Base-by-base conservation (phyloP, 768 basidiomycete species). In the Chalciporus sphaerocephalus region DNA sequence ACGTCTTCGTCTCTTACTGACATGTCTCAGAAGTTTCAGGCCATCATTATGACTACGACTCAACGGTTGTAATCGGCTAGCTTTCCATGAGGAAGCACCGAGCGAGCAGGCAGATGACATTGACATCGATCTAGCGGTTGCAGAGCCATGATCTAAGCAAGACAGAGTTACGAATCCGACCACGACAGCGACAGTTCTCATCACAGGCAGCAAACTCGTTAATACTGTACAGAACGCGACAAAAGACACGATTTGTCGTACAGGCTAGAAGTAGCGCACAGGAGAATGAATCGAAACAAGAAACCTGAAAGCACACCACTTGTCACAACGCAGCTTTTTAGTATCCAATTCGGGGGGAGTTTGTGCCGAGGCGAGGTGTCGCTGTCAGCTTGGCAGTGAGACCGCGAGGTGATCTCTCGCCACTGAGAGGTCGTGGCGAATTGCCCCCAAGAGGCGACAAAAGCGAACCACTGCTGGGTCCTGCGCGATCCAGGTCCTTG, bases 401-500 rank as follows among this genome's bases (percentile, higher is more conserved):
- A 7, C 33, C 9, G 6, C 45, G 57, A n/a, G 50, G 47, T 9
- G 57, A 59, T 13, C 39, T 44, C 1, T 59, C 54, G 16, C 10
- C 39, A 18, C 5, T 5, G 9, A 32, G 36, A 35, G 15, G 1
- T 4, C 28, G 58, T 5, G 28, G 15, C 7, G 47, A 9, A 28
- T 18, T 6, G 22, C 25, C 5, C 10, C 23, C 40, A 6, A 25
- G 0, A 15, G 55, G 54, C 4, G 47, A 47, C 42, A 54, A 13
- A 12, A 66, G 10, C 13, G 47, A 6, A 6, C 44, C 37, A 20
- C 36, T 38, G 45, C 39, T 50, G 11, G 44, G 46, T 1, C 41
- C 45, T 27, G 46, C 23, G 2, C 40, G 51, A 39, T 60, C 60
- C 11, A 56, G 7, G 11, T 52, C 52, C 43, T 55, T 48, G 36